A percentile compares a stretch with the other conserved stretches of the same genome.
Conservation (phyloP, 2,329 filamentous ascomycete genomes). For the Alternaria triticina region DNA sequence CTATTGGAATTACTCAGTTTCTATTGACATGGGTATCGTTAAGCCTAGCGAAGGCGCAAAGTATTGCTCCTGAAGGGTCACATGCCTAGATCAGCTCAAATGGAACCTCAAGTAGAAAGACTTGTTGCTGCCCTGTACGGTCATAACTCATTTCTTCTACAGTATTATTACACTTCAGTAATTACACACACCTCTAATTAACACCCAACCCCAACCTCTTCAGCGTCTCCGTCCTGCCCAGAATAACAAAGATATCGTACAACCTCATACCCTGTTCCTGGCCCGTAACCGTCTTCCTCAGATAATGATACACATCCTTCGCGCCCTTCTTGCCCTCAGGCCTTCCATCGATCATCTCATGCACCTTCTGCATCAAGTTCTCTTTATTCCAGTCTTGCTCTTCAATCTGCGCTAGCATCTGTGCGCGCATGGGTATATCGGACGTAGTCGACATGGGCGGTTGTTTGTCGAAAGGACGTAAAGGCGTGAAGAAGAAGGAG, state of each 20-base stretch:
- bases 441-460: slow-evolving; percentile 13
- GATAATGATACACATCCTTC: slow-evolving; percentile 44
- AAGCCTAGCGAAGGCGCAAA: not conserved
- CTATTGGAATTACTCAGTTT: not conserved
- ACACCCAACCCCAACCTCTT: slow-evolving; percentile 31
- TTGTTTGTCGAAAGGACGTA: slow-evolving; percentile 20
- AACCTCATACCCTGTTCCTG: slow-evolving; percentile 42
- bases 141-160: not conserved
- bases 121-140: not conserved
- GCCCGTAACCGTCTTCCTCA: slow-evolving; percentile 40
- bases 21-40: not conserved
- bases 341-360: slow-evolving; percentile 36
- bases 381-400: slow-evolving; percentile 36
- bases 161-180: not conserved
- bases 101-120: not conserved
- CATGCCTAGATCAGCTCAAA: not conserved
- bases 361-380: slow-evolving; percentile 30
- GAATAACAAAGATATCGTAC: slow-evolving; percentile 44
- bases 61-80: not conserved
- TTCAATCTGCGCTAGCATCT: slow-evolving; percentile 21
- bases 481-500: slow-evolving; percentile 62
- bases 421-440: slow-evolving; percentile 27
- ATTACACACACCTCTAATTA: not conserved
- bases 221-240: slow-evolving; percentile 42
- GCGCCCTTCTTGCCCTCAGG: slow-evolving; percentile 29